Conservation (phyloP, 1,284 basidiomycete genomes). For the Cryptococcus sp. region DNA sequence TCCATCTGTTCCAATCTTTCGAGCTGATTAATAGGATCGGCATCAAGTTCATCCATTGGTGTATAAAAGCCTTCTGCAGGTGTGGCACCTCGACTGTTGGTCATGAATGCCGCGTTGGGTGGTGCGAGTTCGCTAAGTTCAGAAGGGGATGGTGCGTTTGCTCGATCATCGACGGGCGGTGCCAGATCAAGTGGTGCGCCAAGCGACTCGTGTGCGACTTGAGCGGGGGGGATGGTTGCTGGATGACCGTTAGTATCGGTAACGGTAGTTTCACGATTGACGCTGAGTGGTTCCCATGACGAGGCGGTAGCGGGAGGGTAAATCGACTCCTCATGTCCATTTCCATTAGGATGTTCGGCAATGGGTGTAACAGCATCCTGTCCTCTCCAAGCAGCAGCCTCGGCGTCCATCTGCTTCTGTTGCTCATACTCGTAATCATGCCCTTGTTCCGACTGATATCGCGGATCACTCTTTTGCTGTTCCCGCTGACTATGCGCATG, state of each 20-base stretch:
- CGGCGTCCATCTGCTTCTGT: constrained; percentile 33
- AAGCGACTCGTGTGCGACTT: not conserved
- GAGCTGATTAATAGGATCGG: not conserved
- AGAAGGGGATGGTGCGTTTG: not conserved
- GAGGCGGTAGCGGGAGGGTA: not conserved
- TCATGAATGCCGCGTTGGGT: not conserved
- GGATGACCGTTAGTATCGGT: not conserved
- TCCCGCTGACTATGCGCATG: constrained; percentile 1
- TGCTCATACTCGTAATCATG: constrained; percentile 45
- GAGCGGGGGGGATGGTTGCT: not conserved
- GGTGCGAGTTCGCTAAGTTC: not conserved
- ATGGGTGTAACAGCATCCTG: not conserved
- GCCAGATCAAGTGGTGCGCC: not conserved
- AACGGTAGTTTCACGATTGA: constrained; percentile 12
- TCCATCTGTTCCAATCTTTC: not conserved
- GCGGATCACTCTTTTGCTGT: constrained; percentile 2
- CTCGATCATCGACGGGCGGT: not conserved
- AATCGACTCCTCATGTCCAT: not conserved
- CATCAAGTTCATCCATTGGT: constrained; percentile 1
- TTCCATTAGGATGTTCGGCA: not conserved
- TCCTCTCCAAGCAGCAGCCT: constrained; percentile 1
- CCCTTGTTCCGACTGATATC: not conserved
- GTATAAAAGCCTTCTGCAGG: constrained; percentile 11
- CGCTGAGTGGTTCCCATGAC: constrained; percentile 34
- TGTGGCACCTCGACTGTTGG: not conserved